Evolutionary conservation across 805 yeast species (phyloP).

Genomic region (Spathaspora boniae): DNA sequence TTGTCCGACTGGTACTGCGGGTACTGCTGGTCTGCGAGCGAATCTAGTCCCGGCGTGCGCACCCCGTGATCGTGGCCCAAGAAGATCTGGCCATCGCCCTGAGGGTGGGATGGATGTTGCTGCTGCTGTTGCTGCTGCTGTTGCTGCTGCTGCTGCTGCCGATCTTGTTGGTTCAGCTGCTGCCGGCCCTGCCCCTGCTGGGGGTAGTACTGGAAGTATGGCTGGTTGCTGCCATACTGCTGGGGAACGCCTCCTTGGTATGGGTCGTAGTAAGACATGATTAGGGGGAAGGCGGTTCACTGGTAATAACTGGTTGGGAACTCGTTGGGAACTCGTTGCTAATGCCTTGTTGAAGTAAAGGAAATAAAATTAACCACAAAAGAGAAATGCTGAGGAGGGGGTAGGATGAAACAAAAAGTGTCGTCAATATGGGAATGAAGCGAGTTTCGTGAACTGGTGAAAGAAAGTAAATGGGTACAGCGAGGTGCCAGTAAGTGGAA

Average conservation of each 20-base stretch:
- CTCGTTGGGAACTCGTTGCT: too few species aligned
- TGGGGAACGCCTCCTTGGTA: slow-evolving; percentile 39
- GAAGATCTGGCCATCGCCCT: slow-evolving; percentile 1
- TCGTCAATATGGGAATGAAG: too few species aligned
- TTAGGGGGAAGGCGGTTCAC: too few species aligned
- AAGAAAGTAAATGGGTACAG: too few species aligned
- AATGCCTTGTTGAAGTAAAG: too few species aligned
- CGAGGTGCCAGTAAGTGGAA: too few species aligned
- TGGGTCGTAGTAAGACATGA: slow-evolving; percentile 42
- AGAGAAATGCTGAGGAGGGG: too few species aligned
- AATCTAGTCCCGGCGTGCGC: not conserved
- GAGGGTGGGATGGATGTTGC: slow-evolving; percentile 10
- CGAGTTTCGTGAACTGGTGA: too few species aligned
- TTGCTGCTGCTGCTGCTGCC: slow-evolving; percentile 10
- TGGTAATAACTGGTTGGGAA: too few species aligned
- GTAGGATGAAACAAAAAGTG: too few species aligned
- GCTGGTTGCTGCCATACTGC: slow-evolving; percentile 33
- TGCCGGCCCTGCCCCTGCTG: not conserved
- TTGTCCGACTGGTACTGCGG: not conserved
- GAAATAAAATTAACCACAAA: too few species aligned
- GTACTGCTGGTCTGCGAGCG: not conserved
- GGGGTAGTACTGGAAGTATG: slow-evolving; percentile 30
- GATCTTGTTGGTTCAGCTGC: not conserved
- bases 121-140: slow-evolving; percentile 10
- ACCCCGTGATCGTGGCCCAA: not conserved